Base-by-base conservation (phyloP, 2,329 filamentous ascomycete species). In the Scedosporium minutisporum region DNA sequence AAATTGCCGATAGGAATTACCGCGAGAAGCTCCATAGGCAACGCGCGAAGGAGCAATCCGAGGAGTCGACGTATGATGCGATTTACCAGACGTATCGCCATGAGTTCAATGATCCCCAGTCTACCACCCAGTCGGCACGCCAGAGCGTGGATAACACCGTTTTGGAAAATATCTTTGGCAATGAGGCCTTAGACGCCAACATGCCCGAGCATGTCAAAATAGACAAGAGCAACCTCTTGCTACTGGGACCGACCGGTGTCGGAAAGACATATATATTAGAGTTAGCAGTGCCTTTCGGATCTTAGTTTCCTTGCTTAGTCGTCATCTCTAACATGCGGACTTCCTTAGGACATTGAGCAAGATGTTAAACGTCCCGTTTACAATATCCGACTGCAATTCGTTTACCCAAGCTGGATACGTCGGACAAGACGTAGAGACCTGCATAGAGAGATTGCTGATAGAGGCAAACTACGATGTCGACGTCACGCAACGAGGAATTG, bases 331-430 rank as follows among this genome's bases (percentile, higher is more conserved):
- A 74, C 46, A 60, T 48, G 44, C 21, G 44, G 16, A 12, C 46
- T 46, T 68, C n/a, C 1, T 2, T 61, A 96, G 93, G 74, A 97
- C 93, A 0, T 78, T 97, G 46, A 95, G 93, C 67, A 88, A 92
- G 70, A 88, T 95, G 61, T 83, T 99, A n/a, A 93, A 95, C 65
- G 92, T 97, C 0, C 95, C 95, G 0, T 96, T 97, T 71, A 92
- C 90, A 65, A 96, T 96, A 75, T 93, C 91, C 65, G 93, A 97
- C 74, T 97, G 93, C 74, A 97, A 95, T 60, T 90, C 93, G 5
- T 92, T 97, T 66, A 97, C 93, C 0, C 93, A 97, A 76, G 93
- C 93, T 4, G 93, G 95, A 27, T 99, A 99, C 69, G 97, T 99
- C 67, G 95, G 95, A 33, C 93, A 97, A 71, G 95, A 99, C 71